Base-by-base conservation (phyloP, 1,139 yeast genomes). In the Lodderomyces jiufengensis region DNA sequence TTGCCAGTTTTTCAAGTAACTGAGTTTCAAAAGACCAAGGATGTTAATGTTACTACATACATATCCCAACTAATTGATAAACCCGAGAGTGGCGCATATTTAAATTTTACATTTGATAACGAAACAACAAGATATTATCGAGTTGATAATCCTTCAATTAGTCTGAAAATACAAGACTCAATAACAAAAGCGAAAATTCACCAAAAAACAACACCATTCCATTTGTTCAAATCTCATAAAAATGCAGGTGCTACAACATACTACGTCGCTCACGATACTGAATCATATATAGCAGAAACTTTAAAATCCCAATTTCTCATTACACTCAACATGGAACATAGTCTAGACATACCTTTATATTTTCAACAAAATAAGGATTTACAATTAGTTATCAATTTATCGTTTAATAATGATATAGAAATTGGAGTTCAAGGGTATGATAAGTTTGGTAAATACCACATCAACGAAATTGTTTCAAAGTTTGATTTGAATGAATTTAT, bases 181-280 rank as follows among this genome's bases (percentile, higher is more conserved):
- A 59, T 86, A 6, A 78, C 84, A 41, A 88, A 88, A 54, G 88
- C 96, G 0, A 80, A 78, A 46, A 78, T 90, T 24, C 63, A 88
- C 39, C 78, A 80, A 53, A 90, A 90, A 51, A 73, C 80, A 3
- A 84, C 87, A 36, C 90, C 96, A 3, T 87, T 90, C 58, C 97
- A 90, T 61, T 62, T 90, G 24, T 90, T 90, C 64, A 78, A 74
- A 47, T 29, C 39, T 10, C 47, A 51, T 8, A 62, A 66, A 32
- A 21, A 29, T 2, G 40, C 40, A 18, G 6, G 5, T 21, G 54
- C 78, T 16, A 66, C 72, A 5, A 52, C 83, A 1, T 88, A 78
- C 55, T 80, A 84, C 11, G 80, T 95, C 0, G 97, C 95, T 1
- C 96, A 90, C 51, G 94, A 83, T 46, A 49, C 66, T 3, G 57